phyloP scores from a whole-genome alignment of 805 yeast genomes.

The Starmerella apicola region DNA sequence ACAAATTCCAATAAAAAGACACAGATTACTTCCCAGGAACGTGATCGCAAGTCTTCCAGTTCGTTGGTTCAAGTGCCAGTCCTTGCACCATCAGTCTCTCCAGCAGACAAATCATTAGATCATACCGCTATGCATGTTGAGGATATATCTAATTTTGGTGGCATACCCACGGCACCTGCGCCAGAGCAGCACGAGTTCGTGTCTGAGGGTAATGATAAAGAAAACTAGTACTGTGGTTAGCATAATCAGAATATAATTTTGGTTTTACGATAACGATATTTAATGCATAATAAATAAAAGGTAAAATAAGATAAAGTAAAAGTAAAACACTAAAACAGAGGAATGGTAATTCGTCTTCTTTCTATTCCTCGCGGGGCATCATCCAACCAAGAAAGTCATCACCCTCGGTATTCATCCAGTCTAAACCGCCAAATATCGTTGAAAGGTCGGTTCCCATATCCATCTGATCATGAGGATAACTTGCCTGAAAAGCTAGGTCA shows the following conservation, averaged over 20 bases:
- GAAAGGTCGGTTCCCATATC: constrained; percentile 20
- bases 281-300: too few species aligned
- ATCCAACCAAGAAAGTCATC: constrained; percentile 94
- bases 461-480: too few species aligned
- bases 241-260: too few species aligned
- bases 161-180: background rate
- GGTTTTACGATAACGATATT: too few species aligned
- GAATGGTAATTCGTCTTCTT: background rate
- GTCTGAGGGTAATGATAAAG: too few species aligned
- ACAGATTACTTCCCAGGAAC: constrained; percentile 9
- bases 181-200: too few species aligned
- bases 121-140: constrained; percentile 4
- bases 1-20: constrained; percentile 26
- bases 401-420: constrained; percentile 69
- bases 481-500: too few species aligned
- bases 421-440: constrained; percentile 48
- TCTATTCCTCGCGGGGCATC: constrained; percentile 20
- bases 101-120: constrained; percentile 5
- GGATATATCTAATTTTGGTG: background rate
- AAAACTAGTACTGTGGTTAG: too few species aligned
- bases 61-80: constrained; percentile 12
- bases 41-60: constrained; percentile 12
- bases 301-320: background rate
- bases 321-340: background rate
- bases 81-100: constrained; percentile 13